These are phyloP conservation scores for Xylaria hypoxylon DNA, from an alignment of 2,329 filamentous ascomycete species.

Conservation along the genomic window DNA sequence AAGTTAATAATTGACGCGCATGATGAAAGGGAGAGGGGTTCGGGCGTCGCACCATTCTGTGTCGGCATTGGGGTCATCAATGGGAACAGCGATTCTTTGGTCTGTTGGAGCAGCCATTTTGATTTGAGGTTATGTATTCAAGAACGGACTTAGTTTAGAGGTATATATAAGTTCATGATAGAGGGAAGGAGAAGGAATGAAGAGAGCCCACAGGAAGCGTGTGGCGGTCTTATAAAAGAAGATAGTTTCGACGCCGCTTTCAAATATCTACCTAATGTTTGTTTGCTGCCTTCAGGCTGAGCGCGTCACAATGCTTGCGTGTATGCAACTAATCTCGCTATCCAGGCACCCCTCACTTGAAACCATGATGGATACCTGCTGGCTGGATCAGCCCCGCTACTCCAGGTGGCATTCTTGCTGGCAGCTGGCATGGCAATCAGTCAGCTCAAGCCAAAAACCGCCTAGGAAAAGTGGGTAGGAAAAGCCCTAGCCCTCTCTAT, in stretches of 20 bases:
- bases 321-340: not conserved
- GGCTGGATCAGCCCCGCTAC: conserved; percentile 9
- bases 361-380: not conserved
- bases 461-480: conserved; percentile 30
- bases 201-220: not conserved
- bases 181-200: conserved; percentile 2
- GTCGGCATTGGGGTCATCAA: conserved; percentile 95
- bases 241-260: not conserved
- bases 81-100: conserved; percentile 79
- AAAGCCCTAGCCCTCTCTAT: conserved; percentile 50
- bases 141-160: not conserved
- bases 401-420: conserved; percentile 18
- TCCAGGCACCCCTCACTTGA: conserved; percentile 23
- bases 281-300: conserved; percentile 20
- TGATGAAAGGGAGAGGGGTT: conserved; percentile 23
- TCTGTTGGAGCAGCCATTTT: conserved; percentile 72
- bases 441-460: conserved; percentile 23
- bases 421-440: conserved; percentile 20
- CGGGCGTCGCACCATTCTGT: conserved; percentile 82
- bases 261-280: conserved; percentile 2
- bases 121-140: not conserved
- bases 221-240: conserved; percentile 8
- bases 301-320: conserved; percentile 27
- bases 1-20: conserved; percentile 29
- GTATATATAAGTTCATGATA: not conserved